Conservation (phyloP, 192 early-diverging fungal genomes). For the Entrophospora sp. region DNA sequence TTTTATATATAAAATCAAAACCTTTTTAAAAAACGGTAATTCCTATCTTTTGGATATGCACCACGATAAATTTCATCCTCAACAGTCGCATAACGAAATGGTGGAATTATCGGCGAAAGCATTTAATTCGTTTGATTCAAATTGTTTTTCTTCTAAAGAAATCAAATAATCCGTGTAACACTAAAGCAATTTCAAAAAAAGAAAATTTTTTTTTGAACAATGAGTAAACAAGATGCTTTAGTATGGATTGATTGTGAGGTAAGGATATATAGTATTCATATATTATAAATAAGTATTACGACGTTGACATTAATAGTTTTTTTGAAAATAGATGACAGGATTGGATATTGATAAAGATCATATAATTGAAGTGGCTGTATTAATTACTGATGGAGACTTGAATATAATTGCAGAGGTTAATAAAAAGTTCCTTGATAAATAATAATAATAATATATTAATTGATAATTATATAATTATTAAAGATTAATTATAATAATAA, state of each 20-base stretch:
- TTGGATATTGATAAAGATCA: slow-evolving; percentile 61
- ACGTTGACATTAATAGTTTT: too few species aligned
- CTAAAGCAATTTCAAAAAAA: too few species aligned
- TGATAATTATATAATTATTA: too few species aligned
- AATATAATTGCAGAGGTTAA: slow-evolving; percentile 67
- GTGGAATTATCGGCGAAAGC: slow-evolving; percentile 51
- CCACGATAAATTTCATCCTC: slow-evolving; percentile 82
- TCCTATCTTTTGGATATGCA: slow-evolving; percentile 78
- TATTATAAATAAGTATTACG: too few species aligned
- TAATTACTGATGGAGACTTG: slow-evolving; percentile 83
- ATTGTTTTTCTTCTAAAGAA: too few species aligned
- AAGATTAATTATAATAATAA: too few species aligned
- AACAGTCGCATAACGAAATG: slow-evolving; percentile 79
- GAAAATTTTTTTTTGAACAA: too few species aligned
- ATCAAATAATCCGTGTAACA: too few species aligned
- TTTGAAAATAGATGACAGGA: slow-evolving; percentile 63
- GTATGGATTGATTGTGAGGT: slow-evolving; percentile 83
- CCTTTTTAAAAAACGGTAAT: slow-evolving; percentile 76
- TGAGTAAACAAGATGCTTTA: slow-evolving; percentile 55
- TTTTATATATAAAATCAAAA: slow-evolving; percentile 15
- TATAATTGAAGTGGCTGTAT: slow-evolving; percentile 83
- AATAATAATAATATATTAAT: not conserved
- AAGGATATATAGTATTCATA: not conserved
- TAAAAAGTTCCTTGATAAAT: not conserved
- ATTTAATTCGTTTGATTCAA: too few species aligned